A percentile compares a stretch with the other conserved stretches of the same genome.
phyloP scores from a whole-genome alignment of 2,329 filamentous ascomycete species.

The Onygenales sp. region DNA sequence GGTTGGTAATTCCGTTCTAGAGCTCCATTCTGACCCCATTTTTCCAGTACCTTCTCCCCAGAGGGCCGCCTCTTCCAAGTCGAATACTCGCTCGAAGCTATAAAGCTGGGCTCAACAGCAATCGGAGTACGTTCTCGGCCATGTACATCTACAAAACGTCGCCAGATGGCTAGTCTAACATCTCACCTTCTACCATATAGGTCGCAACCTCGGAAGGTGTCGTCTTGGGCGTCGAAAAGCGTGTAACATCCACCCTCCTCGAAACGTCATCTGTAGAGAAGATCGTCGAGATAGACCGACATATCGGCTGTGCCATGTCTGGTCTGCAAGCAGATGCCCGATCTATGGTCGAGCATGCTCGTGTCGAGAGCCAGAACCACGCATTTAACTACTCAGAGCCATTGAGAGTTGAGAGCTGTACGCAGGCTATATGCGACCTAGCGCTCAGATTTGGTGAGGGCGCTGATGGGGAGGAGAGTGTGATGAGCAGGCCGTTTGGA shows the following conservation, averaged over 20 bases:
- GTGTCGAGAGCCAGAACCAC: conserved; percentile 94
- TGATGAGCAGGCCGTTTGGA: conserved; percentile 96
- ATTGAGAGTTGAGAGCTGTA: conserved; percentile 92
- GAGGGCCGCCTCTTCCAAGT: conserved; percentile 99
- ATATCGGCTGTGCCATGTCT: conserved; percentile 98
- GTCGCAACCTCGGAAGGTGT: conserved; percentile 91
- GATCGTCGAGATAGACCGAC: conserved; percentile 98
- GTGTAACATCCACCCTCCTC: conserved; percentile 92
- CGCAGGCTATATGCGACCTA: conserved; percentile 96
- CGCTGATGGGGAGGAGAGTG: conserved; percentile 94
- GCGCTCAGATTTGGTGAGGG: conserved; percentile 94
- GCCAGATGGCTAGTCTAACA: conserved; percentile 6
- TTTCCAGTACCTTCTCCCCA: conserved; percentile 86
- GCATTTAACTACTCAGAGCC: conserved; percentile 97
- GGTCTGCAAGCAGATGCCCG: conserved; percentile 95
- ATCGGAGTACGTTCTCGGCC: conserved; percentile 59
- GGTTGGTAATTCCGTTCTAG: conserved; percentile 4
- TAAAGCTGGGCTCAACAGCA: conserved; percentile 97
- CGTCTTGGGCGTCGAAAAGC: conserved; percentile 96
- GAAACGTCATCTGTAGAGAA: conserved; percentile 98
- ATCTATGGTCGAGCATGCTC: conserved; percentile 96
- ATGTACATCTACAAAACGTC: neutral
- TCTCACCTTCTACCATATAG: conserved; percentile 26
- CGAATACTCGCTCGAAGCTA: conserved; percentile 99
- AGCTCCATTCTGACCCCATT: conserved; percentile 17